Percentiles rank a stretch among this genome's conserved stretches.
phyloP scores from a whole-genome alignment of 1,139 yeast genomes.

The Suhomyces kunorum region DNA sequence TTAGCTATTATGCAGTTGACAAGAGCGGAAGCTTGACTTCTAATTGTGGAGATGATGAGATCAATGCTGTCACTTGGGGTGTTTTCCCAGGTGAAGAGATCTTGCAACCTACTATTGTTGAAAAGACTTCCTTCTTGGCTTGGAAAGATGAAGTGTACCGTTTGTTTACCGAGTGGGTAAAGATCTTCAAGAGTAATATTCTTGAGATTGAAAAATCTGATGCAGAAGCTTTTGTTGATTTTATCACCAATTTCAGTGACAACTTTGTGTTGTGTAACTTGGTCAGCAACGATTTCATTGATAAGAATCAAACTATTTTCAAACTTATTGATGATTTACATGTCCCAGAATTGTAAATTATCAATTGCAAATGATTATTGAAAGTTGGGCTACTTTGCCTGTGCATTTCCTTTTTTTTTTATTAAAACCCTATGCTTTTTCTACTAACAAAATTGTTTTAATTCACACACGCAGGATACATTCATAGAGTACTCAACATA shows the following conservation, averaged over 20 bases:
- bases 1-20: constrained; percentile 83
- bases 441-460: constrained; percentile 13
- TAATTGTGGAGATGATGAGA: constrained; percentile 74
- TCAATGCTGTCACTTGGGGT: constrained; percentile 98
- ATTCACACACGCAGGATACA: constrained; percentile 33
- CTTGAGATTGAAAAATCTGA: constrained; percentile 39
- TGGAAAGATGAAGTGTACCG: constrained; percentile 97
- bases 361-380: neutral
- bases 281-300: constrained; percentile 83
- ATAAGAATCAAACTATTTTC: constrained; percentile 52
- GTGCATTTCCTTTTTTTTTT: neutral
- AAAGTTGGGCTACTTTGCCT: neutral
- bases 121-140: constrained; percentile 81
- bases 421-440: neutral
- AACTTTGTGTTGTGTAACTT: constrained; percentile 79
- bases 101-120: constrained; percentile 91
- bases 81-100: constrained; percentile 92
- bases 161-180: constrained; percentile 79
- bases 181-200: constrained; percentile 45
- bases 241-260: constrained; percentile 54
- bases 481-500: constrained; percentile 30
- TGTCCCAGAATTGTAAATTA: constrained; percentile 19
- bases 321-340: constrained; percentile 32
- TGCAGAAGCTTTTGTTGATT: constrained; percentile 30
- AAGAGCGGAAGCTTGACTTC: constrained; percentile 56